Evolutionary conservation across 2,329 filamentous ascomycete species (phyloP), one percentile per base, ranked within the genome.

Genomic region (Xylariaceae sp.): DNA sequence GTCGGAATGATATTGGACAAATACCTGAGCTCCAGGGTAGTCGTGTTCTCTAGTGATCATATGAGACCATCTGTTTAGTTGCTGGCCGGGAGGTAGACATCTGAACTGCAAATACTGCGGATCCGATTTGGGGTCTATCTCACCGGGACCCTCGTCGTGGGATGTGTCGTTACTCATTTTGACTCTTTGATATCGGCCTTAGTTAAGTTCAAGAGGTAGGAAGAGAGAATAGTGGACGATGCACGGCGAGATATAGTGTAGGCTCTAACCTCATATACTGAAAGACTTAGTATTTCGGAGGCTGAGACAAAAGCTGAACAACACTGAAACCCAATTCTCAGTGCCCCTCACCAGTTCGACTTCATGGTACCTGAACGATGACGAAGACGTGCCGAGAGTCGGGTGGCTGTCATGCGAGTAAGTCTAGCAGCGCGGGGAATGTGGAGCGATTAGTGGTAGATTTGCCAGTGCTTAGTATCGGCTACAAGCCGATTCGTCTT

Each of bases 21-120:
- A 53, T 70, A 89, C 90, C 81, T 96, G 90, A 43, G 93, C 91
- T 28, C 90, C 93, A 1, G 93, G 92, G 64, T 89, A 96, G 71
- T 96, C 90, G 84, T 96, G 90, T 50, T 81, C 88, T 51, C 82
- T 84, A 11, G 93, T 97, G 54, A 97, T 74, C 42, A 83, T 86
- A 16, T 89, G 83, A 5, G 91, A 96, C 81, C 89, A 96, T 55
- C 88, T 84, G 73, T 97, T 97, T 59, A 97, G 75, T 17, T 75
- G 64, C 2, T 76, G 79, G 13, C 78, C 78, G 0, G 79, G 69
- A 2, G 80, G 77, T 6, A 82, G 70, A 48, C 68, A 70, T 41
- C 74, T 69, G 66, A 81, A 83, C 51, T 77, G 75, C 61, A 81
- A 72, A 62, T 81, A 83, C 57, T 81, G 79, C 36, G 67, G 56